Conservation (phyloP, 1,284 basidiomycete genomes). For the Marasmius sp. region DNA sequence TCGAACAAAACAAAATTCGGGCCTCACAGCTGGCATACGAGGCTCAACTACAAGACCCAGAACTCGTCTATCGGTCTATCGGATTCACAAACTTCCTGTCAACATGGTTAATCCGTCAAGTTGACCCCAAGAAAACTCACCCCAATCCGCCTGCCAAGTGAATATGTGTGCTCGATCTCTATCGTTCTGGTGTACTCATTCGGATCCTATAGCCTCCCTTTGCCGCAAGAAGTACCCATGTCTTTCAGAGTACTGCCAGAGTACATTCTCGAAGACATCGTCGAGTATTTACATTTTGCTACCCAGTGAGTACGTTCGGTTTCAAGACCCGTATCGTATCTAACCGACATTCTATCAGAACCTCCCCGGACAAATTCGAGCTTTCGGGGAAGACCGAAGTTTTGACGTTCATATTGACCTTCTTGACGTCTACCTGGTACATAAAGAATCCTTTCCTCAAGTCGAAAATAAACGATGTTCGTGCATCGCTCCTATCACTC, state of each 20-base stretch:
- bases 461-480: constrained; percentile 93
- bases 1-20: constrained; percentile 68
- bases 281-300: constrained; percentile 86
- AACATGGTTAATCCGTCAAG: constrained; percentile 91
- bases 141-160: constrained; percentile 72
- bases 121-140: constrained; percentile 83
- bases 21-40: constrained; percentile 79
- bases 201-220: constrained; percentile 65
- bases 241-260: constrained; percentile 91
- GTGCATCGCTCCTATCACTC: constrained; percentile 1
- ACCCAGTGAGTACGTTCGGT: constrained; percentile 58
- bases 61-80: constrained; percentile 78
- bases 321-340: background rate
- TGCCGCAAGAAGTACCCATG: constrained; percentile 84
- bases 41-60: constrained; percentile 86
- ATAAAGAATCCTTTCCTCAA: constrained; percentile 99
- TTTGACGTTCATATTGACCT: constrained; percentile 88
- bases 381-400: constrained; percentile 84
- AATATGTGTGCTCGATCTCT: constrained; percentile 26
- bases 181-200: background rate
- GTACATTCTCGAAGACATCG: constrained; percentile 92
- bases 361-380: constrained; percentile 80
- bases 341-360: constrained; percentile 40
- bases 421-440: constrained; percentile 93
- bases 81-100: constrained; percentile 89